Conservation (phyloP, 2,329 filamentous ascomycete genomes). For the Pezicula radicicola region DNA sequence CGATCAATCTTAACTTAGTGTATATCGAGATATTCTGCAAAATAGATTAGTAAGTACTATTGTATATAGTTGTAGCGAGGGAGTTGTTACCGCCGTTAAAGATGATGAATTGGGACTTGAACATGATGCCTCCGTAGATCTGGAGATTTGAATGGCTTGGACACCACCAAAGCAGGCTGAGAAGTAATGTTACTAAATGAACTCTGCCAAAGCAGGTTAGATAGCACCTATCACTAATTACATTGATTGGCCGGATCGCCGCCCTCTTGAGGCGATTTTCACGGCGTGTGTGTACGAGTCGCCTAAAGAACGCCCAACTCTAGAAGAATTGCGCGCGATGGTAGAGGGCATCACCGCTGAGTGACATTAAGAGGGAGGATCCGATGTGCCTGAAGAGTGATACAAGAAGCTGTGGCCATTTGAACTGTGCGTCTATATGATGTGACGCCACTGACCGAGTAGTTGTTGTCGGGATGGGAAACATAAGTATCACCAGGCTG, state of each 20-base stretch:
- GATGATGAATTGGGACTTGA: slow-evolving; percentile 58
- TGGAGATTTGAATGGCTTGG: slow-evolving; percentile 57
- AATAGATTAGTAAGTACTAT: too few relatives aligned
- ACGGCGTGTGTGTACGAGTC: not conserved
- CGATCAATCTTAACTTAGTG: too few relatives aligned
- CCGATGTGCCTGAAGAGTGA: not conserved
- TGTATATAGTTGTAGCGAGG: slow-evolving; percentile 52
- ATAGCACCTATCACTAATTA: not conserved
- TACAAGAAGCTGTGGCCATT: not conserved
- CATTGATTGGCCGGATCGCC: not conserved
- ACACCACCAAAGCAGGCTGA: slow-evolving; percentile 65
- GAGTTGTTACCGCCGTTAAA: slow-evolving; percentile 55
- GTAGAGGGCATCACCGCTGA: not conserved
- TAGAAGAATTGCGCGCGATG: not conserved
- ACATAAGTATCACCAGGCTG: too few relatives aligned
- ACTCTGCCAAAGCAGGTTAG: too few relatives aligned
- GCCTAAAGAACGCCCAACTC: not conserved
- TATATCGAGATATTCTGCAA: too few relatives aligned
- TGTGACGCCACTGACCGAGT: too few relatives aligned
- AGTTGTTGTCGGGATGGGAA: too few relatives aligned
- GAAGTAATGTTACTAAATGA: too few relatives aligned
- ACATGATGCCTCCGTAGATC: slow-evolving; percentile 62
- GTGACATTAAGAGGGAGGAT: not conserved
- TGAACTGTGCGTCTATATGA: too few relatives aligned
- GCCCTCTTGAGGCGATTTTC: not conserved